Base-by-base conservation (phyloP, 2,329 filamentous ascomycete species). In the Colletotrichum godetiae region DNA sequence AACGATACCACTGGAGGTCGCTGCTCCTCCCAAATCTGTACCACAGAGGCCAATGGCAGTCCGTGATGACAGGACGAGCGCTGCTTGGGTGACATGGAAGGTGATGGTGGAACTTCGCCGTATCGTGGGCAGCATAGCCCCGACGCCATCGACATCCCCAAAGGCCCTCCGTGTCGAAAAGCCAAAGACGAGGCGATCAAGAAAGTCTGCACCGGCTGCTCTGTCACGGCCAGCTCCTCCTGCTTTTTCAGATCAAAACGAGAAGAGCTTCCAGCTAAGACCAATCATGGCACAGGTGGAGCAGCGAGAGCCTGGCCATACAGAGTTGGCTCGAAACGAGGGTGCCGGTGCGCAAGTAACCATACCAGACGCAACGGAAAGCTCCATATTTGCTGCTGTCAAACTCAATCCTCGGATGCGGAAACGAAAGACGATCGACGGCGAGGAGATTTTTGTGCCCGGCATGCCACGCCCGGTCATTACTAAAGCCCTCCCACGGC, bases 311-410 rank as follows among this genome's bases (percentile, higher is more conserved):
- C n/a, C 27, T 11, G 33, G 19, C 15, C 58, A 27, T 5, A n/a
- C 19, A 10, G 57, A 13, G 31, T 4, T 35, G 46, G 13, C n/a
- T 13, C 46, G 1, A 27, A 55, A 31, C n/a, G 33, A n/a, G n/a
- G 4, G 11, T 2, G 15, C 13, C 27, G 42, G n/a, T 3, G 22
- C 35, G n/a, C 53, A 52, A 12, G 42, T 62, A 10, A 22, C 11
- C 7, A 67, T 60, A 37, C 75, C 67, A 59, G 57, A 33, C 57
- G 8, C 49, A 65, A 27, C 52, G 31, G 55, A 66, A 29, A 84
- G 79, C 71, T 88, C 88, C 4, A 89, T 90, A n/a, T 79, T 86
- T 4, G 82, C 84, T 10, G 85, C 87, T 1, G 87, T 90, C 71
- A 90, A 90, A 77, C 80, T 81, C 11, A 85, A 87, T 52, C 84